Conservation (phyloP, 305 asterid genomes). For the Solanum hybrid region DNA sequence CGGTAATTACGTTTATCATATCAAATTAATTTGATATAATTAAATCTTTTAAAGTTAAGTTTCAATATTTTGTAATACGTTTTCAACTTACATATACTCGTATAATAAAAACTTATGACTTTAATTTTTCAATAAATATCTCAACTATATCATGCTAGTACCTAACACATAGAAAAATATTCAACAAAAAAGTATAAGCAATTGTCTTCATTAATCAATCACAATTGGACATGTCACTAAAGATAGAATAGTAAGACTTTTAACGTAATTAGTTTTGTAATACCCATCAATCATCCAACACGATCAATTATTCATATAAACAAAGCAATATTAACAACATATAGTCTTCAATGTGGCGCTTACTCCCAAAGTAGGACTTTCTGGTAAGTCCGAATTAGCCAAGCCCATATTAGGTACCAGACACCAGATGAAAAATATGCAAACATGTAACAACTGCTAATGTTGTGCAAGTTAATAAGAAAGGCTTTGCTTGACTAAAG, state of each 20-base stretch:
- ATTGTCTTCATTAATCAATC: neutral
- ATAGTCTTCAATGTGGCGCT: neutral
- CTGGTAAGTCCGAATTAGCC: rapidly evolving
- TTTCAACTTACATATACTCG: too few species aligned
- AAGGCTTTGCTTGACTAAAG: neutral
- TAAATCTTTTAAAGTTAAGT: too few species aligned
- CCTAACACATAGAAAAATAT: neutral
- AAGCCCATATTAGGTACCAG: neutral
- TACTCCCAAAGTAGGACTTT: neutral
- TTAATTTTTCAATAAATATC: neutral
- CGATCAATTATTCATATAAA: neutral
- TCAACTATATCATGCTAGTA: neutral
- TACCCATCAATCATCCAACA: neutral
- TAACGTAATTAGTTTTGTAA: neutral
- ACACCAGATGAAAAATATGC: neutral
- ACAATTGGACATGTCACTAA: neutral
- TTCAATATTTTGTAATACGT: too few species aligned
- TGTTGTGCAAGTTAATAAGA: neutral
- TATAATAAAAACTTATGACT: too few species aligned
- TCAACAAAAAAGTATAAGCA: neutral
- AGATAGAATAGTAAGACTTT: neutral
- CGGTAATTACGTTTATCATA: too few species aligned
- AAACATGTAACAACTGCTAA: neutral
- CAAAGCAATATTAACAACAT: neutral
- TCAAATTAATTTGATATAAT: too few species aligned